These are phyloP conservation scores for Fusarium redolens DNA, from an alignment of 2,329 filamentous ascomycete species.

Conservation along the genomic window DNA sequence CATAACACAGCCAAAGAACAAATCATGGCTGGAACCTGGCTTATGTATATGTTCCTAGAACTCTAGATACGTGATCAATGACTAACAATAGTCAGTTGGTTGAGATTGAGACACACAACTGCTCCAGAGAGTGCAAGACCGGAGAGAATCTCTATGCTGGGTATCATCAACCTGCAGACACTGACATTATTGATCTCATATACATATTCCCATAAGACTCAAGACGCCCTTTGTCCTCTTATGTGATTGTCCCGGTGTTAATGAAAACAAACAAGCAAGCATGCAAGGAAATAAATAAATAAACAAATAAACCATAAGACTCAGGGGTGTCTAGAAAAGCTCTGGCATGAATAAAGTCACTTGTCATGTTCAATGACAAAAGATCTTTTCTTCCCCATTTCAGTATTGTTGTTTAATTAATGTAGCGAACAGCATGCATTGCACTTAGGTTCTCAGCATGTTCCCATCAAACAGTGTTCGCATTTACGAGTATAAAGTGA, in stretches of 20 bases:
- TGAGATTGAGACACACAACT: not conserved
- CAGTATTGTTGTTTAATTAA: too few species aligned
- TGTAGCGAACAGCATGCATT: not conserved
- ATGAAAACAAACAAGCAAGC: too few species aligned
- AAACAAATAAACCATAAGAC: not conserved
- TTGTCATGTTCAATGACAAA: too few species aligned
- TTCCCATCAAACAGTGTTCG: not conserved
- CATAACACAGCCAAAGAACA: too few species aligned
- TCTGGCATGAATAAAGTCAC: not conserved
- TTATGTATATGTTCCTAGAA: not conserved
- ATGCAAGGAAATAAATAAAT: too few species aligned
- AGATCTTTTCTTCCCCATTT: too few species aligned
- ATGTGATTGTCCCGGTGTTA: too few species aligned
- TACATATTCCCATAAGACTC: not conserved
- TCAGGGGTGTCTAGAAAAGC: not conserved
- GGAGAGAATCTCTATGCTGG: fast-evolving
- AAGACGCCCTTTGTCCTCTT: too few species aligned
- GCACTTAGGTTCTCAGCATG: not conserved
- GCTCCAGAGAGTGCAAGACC: not conserved
- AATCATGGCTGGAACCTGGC: not conserved
- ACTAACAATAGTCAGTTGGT: not conserved
- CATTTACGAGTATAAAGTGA: not conserved
- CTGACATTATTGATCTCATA: not conserved
- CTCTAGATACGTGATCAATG: not conserved
- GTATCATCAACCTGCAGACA: not conserved